phyloP scores from a whole-genome alignment of 1,284 basidiomycete species.

The Apiotrichum gamsii region DNA sequence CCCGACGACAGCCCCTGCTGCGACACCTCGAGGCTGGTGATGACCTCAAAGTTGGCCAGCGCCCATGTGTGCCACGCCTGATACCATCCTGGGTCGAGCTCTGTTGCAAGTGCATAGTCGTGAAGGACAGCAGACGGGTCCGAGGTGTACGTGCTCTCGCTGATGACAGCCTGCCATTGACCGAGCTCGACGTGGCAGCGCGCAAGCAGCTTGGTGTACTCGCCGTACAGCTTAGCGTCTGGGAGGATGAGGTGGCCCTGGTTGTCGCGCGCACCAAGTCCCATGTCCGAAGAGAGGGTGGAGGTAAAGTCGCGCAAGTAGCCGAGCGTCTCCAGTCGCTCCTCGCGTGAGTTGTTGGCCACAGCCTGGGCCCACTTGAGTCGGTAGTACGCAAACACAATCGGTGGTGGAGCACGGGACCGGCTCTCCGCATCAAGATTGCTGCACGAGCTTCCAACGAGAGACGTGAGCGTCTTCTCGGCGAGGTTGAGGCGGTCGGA shows the following conservation, averaged over 20 bases:
- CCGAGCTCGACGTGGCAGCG: constrained; percentile 96
- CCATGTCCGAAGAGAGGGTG: constrained; percentile 69
- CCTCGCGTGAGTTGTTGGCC: constrained; percentile 20
- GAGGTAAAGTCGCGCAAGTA: constrained; percentile 82
- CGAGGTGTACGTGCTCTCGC: constrained; percentile 50
- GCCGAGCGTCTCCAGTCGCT: constrained; percentile 60
- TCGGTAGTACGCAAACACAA: constrained; percentile 95
- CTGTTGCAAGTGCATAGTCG: constrained; percentile 81
- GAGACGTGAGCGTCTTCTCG: constrained; percentile 93
- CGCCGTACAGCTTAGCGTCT: constrained; percentile 59
- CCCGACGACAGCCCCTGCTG: constrained; percentile 65
- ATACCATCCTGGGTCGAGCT: constrained; percentile 91
- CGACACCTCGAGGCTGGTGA: constrained; percentile 70
- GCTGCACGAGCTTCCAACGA: constrained; percentile 59
- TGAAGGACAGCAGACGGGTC: constrained; percentile 75
- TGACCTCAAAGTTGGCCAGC: constrained; percentile 90
- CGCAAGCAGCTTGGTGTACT: constrained; percentile 82
- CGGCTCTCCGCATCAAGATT: constrained; percentile 49
- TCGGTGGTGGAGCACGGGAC: constrained; percentile 80
- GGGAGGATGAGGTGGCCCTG: constrained; percentile 47
- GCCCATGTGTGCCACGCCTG: constrained; percentile 99
- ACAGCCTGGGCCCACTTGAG: constrained; percentile 87
- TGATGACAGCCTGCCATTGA: constrained; percentile 82
- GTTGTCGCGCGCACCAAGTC: constrained; percentile 54
- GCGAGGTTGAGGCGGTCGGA: constrained; percentile 81